These are phyloP conservation scores for Drosera capensis DNA, from an alignment of 148 eudicot species.

Conservation along the genomic window DNA sequence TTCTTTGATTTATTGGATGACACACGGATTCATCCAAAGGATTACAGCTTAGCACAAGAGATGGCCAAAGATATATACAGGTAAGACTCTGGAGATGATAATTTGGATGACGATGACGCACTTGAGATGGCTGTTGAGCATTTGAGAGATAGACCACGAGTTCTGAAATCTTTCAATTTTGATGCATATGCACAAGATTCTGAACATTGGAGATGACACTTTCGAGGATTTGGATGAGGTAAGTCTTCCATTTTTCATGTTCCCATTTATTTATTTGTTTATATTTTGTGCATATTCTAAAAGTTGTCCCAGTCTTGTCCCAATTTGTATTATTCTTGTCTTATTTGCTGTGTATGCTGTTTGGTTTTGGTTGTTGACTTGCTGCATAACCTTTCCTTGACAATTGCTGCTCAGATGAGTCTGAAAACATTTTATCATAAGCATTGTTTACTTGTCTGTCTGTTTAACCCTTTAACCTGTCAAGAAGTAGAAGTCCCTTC, in stretches of 20 bases:
- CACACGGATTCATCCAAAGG: conserved; percentile 95
- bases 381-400: too few species aligned
- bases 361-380: not conserved
- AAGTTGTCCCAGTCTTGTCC: not conserved
- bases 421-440: too few species aligned
- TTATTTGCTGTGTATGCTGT: not conserved
- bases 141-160: conserved; percentile 67
- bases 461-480: too few species aligned
- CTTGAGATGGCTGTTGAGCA: conserved; percentile 82
- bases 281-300: not conserved
- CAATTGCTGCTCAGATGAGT: too few species aligned
- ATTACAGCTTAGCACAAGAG: conserved; percentile 84
- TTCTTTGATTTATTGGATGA: conserved; percentile 88
- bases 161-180: conserved; percentile 43
- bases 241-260: conserved; percentile 7
- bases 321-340: not conserved
- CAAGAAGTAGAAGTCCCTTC: too few species aligned
- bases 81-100: conserved; percentile 48
- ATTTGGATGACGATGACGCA: conserved; percentile 67
- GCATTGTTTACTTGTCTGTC: too few species aligned
- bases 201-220: conserved; percentile 77
- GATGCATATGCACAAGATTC: conserved; percentile 54
- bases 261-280: not conserved
- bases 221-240: conserved; percentile 98
- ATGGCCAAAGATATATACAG: conserved; percentile 78